Base-by-base conservation (phyloP, 495 filamentous ascomycete species). In the Trichoderma orchidacearum region DNA sequence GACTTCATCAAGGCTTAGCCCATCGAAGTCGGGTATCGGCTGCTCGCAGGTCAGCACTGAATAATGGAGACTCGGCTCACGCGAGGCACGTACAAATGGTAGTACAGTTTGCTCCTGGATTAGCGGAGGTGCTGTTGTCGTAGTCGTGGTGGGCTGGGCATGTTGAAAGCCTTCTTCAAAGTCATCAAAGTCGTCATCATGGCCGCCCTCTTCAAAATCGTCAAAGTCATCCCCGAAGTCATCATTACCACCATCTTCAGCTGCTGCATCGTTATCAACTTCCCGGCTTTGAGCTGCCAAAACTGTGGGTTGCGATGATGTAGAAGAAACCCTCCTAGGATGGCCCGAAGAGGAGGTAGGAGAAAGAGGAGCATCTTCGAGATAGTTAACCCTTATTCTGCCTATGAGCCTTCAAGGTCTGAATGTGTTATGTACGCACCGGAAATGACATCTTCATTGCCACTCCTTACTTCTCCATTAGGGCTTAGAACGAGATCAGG, bases 181-280 rank as follows among this genome's bases (percentile, higher is more conserved):
- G 68, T 95, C 90, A 52, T 83, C 89, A 76, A 92, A 92, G 69
- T 93, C 90, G 59, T 76, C 81, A 60, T 81, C 80, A 55, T 84
- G 82, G 54, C 78, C 80, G 36, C 85, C 87, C 66, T 89, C 90
- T 65, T 91, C 90, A 66, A 97, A 96, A 63, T 96, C 91, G 69
- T 96, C 93, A 80, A 97, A 96, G 58, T 95, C 91, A 64, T 93
- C 91, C 57, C 86, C 87, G 72, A 85, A 85, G 18, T 74, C 83
- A 60, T 78, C 79, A 23, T 68, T 78, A 59, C 71, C 73, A 56
- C 28, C 51, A 11, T 70, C 71, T 52, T 70, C 68, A 50, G 66
- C 64, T 51, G 73, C 69, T 34, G n/a, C n/a, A n/a, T n/a, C n/a
- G n/a, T n/a, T 27, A 15, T 12, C 21, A 18, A n/a, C 30, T 35